Percentiles rank a stretch among this genome's conserved stretches.
phyloP scores from a whole-genome alignment of 257 asterid genomes.

The Capsicum rhomboideum region DNA sequence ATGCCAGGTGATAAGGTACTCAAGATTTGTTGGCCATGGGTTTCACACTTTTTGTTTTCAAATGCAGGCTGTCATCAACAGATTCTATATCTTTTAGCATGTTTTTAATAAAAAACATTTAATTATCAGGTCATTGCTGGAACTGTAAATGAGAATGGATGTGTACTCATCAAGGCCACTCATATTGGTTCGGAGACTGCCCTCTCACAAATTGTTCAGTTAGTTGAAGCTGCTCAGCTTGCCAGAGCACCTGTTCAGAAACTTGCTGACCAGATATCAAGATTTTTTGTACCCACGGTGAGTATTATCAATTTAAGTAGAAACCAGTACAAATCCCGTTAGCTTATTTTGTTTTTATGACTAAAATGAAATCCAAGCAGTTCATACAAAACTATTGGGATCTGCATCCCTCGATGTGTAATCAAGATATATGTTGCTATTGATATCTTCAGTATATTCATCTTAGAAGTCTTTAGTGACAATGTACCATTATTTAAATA shows the following conservation, averaged over 20 bases:
- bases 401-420: background rate
- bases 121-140: conserved; percentile 83
- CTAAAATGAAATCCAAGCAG: background rate
- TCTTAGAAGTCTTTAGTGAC: background rate
- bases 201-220: conserved; percentile 90
- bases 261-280: conserved; percentile 94
- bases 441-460: background rate
- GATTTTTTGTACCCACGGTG: conserved; percentile 85
- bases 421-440: background rate
- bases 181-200: conserved; percentile 98
- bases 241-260: conserved; percentile 99
- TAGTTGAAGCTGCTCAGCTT: conserved; percentile 99
- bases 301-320: conserved; percentile 17
- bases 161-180: conserved; percentile 74
- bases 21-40: conserved; percentile 1
- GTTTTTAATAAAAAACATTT: background rate
- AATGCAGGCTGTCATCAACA: background rate
- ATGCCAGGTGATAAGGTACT: conserved; percentile 86
- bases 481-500: background rate
- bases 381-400: background rate
- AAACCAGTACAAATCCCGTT: background rate
- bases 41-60: background rate
- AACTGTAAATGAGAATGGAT: conserved; percentile 91
- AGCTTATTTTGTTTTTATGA: background rate
- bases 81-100: background rate